A percentile compares a stretch with the other conserved stretches of the same genome.
These are phyloP conservation scores for Chlorella sp. DNA, from an alignment of 139 green algal genomes.

Conservation along the genomic window DNA sequence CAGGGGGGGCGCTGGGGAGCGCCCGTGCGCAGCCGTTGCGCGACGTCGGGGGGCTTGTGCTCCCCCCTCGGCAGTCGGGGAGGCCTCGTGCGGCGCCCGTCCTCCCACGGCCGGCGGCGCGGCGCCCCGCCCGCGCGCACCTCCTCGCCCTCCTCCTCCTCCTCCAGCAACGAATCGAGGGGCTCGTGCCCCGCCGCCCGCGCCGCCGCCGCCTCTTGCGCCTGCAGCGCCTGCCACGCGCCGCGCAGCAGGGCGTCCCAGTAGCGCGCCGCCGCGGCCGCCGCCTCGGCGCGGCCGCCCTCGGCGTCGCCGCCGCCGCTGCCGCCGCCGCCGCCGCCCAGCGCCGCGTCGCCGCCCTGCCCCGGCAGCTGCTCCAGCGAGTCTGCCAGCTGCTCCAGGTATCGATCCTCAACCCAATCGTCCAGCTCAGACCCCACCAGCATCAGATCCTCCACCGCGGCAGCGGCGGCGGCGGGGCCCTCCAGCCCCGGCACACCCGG, in stretches of 20 bases:
- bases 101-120: too few relatives aligned
- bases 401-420: slow-evolving; percentile 34
- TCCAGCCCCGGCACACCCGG: not conserved
- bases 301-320: slow-evolving; percentile 2
- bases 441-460: slow-evolving; percentile 17
- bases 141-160: slow-evolving; percentile 24
- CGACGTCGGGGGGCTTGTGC: too few relatives aligned
- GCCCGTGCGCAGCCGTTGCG: too few relatives aligned
- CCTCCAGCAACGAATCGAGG: not conserved
- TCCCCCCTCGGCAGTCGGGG: too few relatives aligned
- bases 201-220: slow-evolving; percentile 48
- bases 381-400: slow-evolving; percentile 43
- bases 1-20: not conserved
- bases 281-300: slow-evolving; percentile 36
- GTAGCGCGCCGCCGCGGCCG: slow-evolving; percentile 37
- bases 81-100: too few relatives aligned
- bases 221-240: slow-evolving; percentile 54
- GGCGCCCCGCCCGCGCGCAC: too few relatives aligned
- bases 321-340: not conserved
- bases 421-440: slow-evolving; percentile 28
- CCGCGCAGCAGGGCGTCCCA: slow-evolving; percentile 64
- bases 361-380: slow-evolving; percentile 19
- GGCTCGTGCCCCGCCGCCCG: slow-evolving; percentile 10
- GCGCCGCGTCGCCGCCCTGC: slow-evolving; percentile 10
- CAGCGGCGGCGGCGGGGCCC: not conserved